A percentile compares a stretch with the other conserved stretches of the same genome.
Evolutionary conservation across 176 grass and related monocot species (phyloP).

Genomic region (Typha latifolia): DNA sequence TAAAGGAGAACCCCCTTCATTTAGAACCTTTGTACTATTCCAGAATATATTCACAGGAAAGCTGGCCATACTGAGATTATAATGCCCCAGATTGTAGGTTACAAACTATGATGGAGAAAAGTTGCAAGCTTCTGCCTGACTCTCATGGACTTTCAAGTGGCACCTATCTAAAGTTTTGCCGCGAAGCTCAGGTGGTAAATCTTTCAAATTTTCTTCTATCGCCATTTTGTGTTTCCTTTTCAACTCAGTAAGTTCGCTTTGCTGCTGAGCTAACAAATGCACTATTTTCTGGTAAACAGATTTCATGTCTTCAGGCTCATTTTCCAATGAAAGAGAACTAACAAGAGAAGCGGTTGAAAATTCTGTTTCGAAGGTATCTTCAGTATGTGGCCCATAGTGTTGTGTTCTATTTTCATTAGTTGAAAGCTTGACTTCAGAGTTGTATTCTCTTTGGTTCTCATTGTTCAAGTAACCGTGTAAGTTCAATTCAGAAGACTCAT

Average conservation of each 20-base stretch:
- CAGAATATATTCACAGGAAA: not conserved
- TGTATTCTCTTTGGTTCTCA: not conserved
- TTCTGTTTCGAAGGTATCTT: conserved; percentile 11
- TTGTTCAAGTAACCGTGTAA: conserved; percentile 2
- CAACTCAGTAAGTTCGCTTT: conserved; percentile 30
- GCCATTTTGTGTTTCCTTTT: conserved; percentile 33
- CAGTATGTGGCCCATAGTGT: not conserved
- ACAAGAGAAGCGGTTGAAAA: not conserved
- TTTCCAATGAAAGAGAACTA: conserved; percentile 3
- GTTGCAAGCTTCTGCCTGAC: not conserved
- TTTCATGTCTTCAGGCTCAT: not conserved
- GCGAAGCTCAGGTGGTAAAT: conserved; percentile 22
- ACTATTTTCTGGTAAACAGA: conserved; percentile 21
- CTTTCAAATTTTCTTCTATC: conserved; percentile 28
- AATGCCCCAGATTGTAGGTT: not conserved
- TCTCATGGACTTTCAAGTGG: conserved; percentile 24
- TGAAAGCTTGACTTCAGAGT: too few species aligned
- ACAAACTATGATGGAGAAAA: not conserved
- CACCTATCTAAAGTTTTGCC: conserved; percentile 37
- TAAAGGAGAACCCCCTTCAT: not conserved
- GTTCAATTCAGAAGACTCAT: conserved; percentile 9
- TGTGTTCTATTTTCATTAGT: too few species aligned
- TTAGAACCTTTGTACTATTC: not conserved
- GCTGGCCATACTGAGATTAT: not conserved
- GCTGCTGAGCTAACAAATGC: conserved; percentile 29